phyloP scores from a whole-genome alignment of 352 stramenopile genomes.

The Globisporangium cederbergense region DNA sequence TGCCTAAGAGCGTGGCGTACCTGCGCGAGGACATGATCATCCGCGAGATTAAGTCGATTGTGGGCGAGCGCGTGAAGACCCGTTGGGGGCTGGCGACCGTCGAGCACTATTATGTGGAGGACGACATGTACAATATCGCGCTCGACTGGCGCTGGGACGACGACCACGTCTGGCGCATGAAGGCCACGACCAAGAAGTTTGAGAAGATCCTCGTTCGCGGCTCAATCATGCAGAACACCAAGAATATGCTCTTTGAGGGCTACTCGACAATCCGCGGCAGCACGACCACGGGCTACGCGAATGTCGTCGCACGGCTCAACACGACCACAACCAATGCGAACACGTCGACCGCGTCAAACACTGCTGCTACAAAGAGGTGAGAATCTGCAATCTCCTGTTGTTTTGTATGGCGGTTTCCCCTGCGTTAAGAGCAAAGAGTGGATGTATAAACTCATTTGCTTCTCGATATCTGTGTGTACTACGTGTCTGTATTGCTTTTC shows the following conservation, averaged over 20 bases:
- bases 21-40: constrained; percentile 64
- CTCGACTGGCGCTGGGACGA: constrained; percentile 88
- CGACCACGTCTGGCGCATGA: constrained; percentile 87
- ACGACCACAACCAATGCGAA: constrained; percentile 19
- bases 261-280: constrained; percentile 73
- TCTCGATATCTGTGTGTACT: not conserved
- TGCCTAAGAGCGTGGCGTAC: constrained; percentile 70
- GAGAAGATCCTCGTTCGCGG: constrained; percentile 63
- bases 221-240: constrained; percentile 77
- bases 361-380: constrained; percentile 5
- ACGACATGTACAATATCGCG: constrained; percentile 88
- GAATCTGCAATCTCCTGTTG: not conserved
- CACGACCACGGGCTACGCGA: constrained; percentile 37
- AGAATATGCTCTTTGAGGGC: constrained; percentile 74
- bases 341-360: not conserved
- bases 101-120: constrained; percentile 83
- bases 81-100: constrained; percentile 81
- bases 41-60: constrained; percentile 80
- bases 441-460: constrained; percentile 6
- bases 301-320: constrained; percentile 60
- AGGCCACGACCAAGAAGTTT: constrained; percentile 88
- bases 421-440: not conserved
- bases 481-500: not conserved
- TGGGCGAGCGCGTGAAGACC: constrained; percentile 81
- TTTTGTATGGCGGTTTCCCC: not conserved